These are phyloP conservation scores for Vachellia pachyceras DNA, from an alignment of 306 rosid genomes.

Conservation along the genomic window DNA sequence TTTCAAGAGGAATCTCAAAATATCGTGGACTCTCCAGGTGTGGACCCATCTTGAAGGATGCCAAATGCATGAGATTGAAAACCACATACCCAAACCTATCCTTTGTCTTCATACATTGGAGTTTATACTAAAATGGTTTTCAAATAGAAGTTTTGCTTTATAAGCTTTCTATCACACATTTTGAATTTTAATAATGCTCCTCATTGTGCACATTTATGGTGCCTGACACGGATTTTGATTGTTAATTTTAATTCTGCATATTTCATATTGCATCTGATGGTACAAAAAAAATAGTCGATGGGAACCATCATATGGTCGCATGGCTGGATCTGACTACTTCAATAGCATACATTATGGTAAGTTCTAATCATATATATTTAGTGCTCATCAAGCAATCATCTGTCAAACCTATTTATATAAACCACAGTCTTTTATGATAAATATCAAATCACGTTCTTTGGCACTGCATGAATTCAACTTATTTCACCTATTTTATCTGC, in stretches of 20 bases:
- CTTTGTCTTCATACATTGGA: slow-evolving; percentile 1
- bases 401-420: slow-evolving; percentile 25
- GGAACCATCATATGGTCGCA: slow-evolving; percentile 86
- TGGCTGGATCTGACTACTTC: slow-evolving; percentile 87
- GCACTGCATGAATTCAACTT: slow-evolving; percentile 6
- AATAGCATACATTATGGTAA: slow-evolving; percentile 74
- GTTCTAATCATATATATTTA: slow-evolving; percentile 44
- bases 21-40: slow-evolving; percentile 95
- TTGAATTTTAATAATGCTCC: slow-evolving; percentile 5
- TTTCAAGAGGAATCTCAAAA: slow-evolving; percentile 94
- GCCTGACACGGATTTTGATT: slow-evolving; percentile 37
- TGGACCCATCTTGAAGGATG: slow-evolving; percentile 31
- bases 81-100: background rate
- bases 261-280: slow-evolving; percentile 46
- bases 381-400: slow-evolving; percentile 32
- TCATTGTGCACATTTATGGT: background rate
- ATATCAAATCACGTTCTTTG: background rate
- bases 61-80: slow-evolving; percentile 15
- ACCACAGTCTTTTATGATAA: background rate
- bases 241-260: slow-evolving; percentile 35
- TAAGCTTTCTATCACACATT: background rate
- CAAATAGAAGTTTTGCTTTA: background rate
- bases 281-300: slow-evolving; percentile 68
- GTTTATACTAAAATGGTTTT: slow-evolving; percentile 16
- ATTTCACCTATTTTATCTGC: slow-evolving; percentile 24